A percentile compares a stretch with the other conserved stretches of the same genome.
phyloP scores from a whole-genome alignment of 1,139 yeast genomes.

The Yamadazyma sp. region DNA sequence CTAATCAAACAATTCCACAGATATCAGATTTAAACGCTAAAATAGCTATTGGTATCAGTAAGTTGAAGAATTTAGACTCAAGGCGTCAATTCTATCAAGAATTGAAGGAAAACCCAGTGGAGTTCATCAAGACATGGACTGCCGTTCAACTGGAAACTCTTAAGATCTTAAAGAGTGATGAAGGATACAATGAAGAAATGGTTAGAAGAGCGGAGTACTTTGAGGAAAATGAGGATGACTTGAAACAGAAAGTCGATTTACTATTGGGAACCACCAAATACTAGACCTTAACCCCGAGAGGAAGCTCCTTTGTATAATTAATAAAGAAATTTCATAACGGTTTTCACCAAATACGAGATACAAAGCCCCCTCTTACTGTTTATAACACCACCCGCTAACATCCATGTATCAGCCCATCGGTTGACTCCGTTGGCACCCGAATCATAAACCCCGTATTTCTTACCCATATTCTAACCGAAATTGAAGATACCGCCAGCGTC shows the following conservation, averaged over 20 bases:
- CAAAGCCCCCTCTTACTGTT: too few species aligned
- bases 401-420: too few species aligned
- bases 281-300: constrained; percentile 7
- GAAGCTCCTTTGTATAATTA: too few species aligned
- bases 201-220: constrained; percentile 84
- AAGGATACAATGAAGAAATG: constrained; percentile 85
- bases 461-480: too few species aligned
- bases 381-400: too few species aligned
- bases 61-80: constrained; percentile 56
- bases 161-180: constrained; percentile 78
- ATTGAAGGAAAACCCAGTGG: constrained; percentile 73
- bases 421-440: too few species aligned
- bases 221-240: constrained; percentile 62
- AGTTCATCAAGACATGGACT: constrained; percentile 70
- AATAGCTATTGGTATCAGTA: constrained; percentile 62
- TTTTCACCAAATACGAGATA: too few species aligned
- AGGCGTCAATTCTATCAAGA: constrained; percentile 64
- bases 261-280: constrained; percentile 47
- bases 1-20: constrained; percentile 45
- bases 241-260: constrained; percentile 74
- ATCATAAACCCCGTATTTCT: too few species aligned
- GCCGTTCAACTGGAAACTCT: constrained; percentile 74
- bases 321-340: too few species aligned
- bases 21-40: constrained; percentile 59
- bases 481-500: too few species aligned